These are phyloP conservation scores for Candida sp. DNA, from an alignment of 1,139 yeast genomes.

Conservation along the genomic window DNA sequence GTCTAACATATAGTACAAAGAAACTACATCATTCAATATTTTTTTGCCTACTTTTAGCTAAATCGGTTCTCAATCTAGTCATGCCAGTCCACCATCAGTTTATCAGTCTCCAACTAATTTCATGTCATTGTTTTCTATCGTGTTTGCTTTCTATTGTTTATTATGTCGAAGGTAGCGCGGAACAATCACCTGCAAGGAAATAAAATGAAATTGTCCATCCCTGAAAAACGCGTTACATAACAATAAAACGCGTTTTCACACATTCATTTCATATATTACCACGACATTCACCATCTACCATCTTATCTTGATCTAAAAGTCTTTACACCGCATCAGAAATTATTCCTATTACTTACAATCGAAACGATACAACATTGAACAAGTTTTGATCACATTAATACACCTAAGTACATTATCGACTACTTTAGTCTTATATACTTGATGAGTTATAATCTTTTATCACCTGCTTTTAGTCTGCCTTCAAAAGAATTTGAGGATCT, in stretches of 20 bases:
- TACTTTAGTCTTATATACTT: background rate
- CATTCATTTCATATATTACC: background rate
- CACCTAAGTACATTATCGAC: background rate
- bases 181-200: background rate
- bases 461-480: constrained; percentile 1
- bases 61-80: too few species aligned
- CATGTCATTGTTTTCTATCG: background rate
- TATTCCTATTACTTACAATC: background rate
- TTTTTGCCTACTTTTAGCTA: too few species aligned
- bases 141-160: background rate
- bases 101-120: background rate
- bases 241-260: background rate
- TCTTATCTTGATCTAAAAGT: background rate
- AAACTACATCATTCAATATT: too few species aligned
- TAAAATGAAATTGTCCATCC: background rate
- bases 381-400: background rate
- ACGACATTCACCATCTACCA: background rate
- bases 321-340: background rate
- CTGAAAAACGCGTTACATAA: background rate
- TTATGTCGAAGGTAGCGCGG: background rate
- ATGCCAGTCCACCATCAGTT: background rate
- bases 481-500: background rate
- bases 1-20: too few species aligned
- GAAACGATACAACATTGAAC: background rate
- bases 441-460: constrained; percentile 1